Percentiles rank a stretch among this genome's conserved stretches.
Evolutionary conservation across 441 rosid genomes (phyloP).

Genomic region (Daphne laureola): DNA sequence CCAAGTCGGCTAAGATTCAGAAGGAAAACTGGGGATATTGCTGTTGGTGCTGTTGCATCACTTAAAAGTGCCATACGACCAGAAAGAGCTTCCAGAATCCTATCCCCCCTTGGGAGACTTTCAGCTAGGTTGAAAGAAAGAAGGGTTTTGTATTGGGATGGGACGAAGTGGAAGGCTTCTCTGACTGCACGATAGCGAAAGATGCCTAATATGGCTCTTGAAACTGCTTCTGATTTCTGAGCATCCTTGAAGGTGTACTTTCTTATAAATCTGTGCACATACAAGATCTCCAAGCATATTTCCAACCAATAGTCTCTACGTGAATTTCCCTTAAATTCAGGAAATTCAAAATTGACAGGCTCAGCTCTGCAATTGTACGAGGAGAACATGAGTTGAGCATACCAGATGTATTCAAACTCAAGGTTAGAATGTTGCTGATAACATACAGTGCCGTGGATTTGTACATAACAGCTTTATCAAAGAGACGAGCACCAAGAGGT

Average conservation of each 20-base stretch:
- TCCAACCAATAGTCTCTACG: slow-evolving; percentile 91
- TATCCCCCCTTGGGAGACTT: slow-evolving; percentile 88
- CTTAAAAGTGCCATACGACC: slow-evolving; percentile 44
- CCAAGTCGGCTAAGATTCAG: slow-evolving; percentile 59
- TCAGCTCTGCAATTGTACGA: slow-evolving; percentile 42
- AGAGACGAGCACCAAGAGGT: slow-evolving; percentile 90
- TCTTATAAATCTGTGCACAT: slow-evolving; percentile 59
- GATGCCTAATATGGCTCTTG: slow-evolving; percentile 68
- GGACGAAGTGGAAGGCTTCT: slow-evolving; percentile 67
- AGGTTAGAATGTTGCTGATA: slow-evolving; percentile 14
- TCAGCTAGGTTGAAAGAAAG: slow-evolving; percentile 85
- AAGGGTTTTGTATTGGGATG: slow-evolving; percentile 71
- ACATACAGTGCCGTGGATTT: slow-evolving; percentile 67
- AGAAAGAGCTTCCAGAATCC: slow-evolving; percentile 58
- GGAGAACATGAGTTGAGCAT: slow-evolving; percentile 9
- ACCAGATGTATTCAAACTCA: slow-evolving; percentile 7
- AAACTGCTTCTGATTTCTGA: slow-evolving; percentile 61
- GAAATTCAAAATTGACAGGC: slow-evolving; percentile 80
- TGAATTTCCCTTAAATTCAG: slow-evolving; percentile 86
- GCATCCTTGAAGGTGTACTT: slow-evolving; percentile 51
- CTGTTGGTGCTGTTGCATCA: slow-evolving; percentile 40
- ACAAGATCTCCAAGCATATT: slow-evolving; percentile 69
- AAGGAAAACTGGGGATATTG: slow-evolving; percentile 49
- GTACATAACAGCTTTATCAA: slow-evolving; percentile 95
- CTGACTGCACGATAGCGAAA: slow-evolving; percentile 65